Percentiles rank a stretch among this genome's conserved stretches.
These are phyloP conservation scores for Escovopsis sp. DNA, from an alignment of 2,329 filamentous ascomycete species.

Conservation along the genomic window DNA sequence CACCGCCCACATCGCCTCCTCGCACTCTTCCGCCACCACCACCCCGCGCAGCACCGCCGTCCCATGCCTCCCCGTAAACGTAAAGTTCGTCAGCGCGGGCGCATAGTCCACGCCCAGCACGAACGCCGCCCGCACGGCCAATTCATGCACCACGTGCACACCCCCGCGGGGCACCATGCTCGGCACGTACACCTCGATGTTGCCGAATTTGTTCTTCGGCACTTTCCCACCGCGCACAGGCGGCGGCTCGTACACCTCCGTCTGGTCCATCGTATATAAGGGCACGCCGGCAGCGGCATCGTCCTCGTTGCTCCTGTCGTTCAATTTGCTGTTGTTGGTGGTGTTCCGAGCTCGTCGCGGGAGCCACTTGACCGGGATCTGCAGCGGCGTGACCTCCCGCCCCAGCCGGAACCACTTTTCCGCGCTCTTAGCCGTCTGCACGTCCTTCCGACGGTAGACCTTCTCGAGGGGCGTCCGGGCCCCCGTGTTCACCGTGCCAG, in stretches of 20 bases:
- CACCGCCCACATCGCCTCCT: conserved; percentile 55
- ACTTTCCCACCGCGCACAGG: conserved; percentile 60
- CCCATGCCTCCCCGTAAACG: conserved; percentile 72
- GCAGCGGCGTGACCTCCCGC: conserved; percentile 58
- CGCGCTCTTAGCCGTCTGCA: conserved; percentile 59
- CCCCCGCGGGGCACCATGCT: conserved; percentile 81
- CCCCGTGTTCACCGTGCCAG: conserved; percentile 64
- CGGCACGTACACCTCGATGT: conserved; percentile 83
- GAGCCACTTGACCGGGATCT: conserved; percentile 70
- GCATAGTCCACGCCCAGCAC: conserved; percentile 72
- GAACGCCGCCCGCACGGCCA: conserved; percentile 56
- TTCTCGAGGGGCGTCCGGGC: conserved; percentile 49
- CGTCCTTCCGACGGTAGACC: conserved; percentile 70
- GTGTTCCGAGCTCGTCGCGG: conserved; percentile 18
- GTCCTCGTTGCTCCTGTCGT: conserved; percentile 12
- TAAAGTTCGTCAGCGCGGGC: conserved; percentile 78
- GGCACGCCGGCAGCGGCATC: conserved; percentile 32
- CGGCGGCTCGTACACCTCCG: conserved; percentile 58
- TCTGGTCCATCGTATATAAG: conserved; percentile 47
- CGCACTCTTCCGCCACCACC: conserved; percentile 57
- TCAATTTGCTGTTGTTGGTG: too few species aligned
- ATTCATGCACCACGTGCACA: conserved; percentile 46
- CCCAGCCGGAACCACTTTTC: conserved; percentile 89
- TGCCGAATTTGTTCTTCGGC: conserved; percentile 85
- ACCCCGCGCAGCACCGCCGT: conserved; percentile 70